Conservation (phyloP, 2,329 filamentous ascomycete species). For the Botrytis fragariae region DNA sequence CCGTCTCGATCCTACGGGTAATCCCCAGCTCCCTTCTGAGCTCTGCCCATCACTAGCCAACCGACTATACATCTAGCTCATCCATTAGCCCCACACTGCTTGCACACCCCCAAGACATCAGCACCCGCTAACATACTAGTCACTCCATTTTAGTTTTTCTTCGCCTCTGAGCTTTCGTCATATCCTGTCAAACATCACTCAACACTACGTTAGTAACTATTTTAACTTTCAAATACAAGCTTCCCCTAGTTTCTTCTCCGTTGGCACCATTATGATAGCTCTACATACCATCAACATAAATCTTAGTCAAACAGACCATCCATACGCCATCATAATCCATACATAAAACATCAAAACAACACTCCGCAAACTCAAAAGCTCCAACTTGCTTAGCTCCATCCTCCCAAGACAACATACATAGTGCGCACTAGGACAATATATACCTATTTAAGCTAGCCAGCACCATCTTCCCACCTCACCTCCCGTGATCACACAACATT, state of each 20-base stretch:
- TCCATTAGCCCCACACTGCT: neutral
- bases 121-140: neutral
- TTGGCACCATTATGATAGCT: too few relatives aligned
- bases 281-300: too few relatives aligned
- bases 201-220: too few relatives aligned
- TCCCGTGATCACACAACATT: neutral
- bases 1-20: neutral
- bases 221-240: too few relatives aligned
- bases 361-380: neutral
- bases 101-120: neutral
- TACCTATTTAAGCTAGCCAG: neutral
- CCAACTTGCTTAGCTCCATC: neutral
- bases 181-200: neutral
- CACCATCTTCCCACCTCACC: neutral
- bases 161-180: neutral
- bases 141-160: neutral
- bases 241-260: too few relatives aligned
- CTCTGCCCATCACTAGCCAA: neutral
- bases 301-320: too few relatives aligned
- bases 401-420: neutral
- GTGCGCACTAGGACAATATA: neutral
- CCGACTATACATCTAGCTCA: neutral
- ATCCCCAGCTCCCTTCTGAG: neutral
- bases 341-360: neutral
- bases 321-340: neutral